Conservation (phyloP, 2,329 filamentous ascomycete species). For the Mycosphaerella sp. region DNA sequence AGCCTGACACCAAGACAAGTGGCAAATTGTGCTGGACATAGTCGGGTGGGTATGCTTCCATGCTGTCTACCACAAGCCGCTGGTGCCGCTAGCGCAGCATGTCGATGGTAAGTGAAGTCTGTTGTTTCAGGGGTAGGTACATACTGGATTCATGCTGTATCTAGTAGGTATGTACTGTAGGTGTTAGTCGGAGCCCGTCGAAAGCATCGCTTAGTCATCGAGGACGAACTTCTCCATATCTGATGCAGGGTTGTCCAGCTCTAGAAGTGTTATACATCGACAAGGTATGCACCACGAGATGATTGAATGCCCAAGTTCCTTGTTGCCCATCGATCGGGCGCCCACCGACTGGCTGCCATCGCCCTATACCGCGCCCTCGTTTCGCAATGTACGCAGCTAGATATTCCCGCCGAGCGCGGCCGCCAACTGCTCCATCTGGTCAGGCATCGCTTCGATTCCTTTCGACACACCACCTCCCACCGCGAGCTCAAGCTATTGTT, state of each 20-base stretch:
- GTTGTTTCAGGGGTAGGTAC: not conserved
- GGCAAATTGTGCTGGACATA: slow-evolving; percentile 86
- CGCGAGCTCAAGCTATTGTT: slow-evolving; percentile 58
- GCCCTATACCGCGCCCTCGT: slow-evolving; percentile 68
- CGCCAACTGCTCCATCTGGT: slow-evolving; percentile 50
- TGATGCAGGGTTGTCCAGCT: not conserved
- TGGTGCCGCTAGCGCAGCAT: not conserved
- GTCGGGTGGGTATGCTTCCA: slow-evolving; percentile 73
- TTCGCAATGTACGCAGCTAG: slow-evolving; percentile 37
- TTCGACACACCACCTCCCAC: slow-evolving; percentile 52
- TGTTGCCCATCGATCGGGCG: slow-evolving; percentile 41
- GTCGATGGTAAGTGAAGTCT: not conserved
- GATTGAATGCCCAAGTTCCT: slow-evolving; percentile 21
- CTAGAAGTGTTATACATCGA: not conserved
- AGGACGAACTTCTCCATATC: too few relatives aligned
- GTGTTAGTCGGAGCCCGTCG: too few relatives aligned
- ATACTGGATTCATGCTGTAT: not conserved
- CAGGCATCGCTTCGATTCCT: slow-evolving; percentile 56
- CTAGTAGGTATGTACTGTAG: too few relatives aligned
- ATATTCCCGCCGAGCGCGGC: slow-evolving; percentile 11
- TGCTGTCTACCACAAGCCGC: slow-evolving; percentile 32
- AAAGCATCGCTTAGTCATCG: too few relatives aligned
- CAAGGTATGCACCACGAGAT: not conserved
- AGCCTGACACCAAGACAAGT: slow-evolving; percentile 72
- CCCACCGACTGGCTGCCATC: slow-evolving; percentile 54